phyloP scores from a whole-genome alignment of 2,329 filamentous ascomycete species.

The Mycosphaerella sp. region DNA sequence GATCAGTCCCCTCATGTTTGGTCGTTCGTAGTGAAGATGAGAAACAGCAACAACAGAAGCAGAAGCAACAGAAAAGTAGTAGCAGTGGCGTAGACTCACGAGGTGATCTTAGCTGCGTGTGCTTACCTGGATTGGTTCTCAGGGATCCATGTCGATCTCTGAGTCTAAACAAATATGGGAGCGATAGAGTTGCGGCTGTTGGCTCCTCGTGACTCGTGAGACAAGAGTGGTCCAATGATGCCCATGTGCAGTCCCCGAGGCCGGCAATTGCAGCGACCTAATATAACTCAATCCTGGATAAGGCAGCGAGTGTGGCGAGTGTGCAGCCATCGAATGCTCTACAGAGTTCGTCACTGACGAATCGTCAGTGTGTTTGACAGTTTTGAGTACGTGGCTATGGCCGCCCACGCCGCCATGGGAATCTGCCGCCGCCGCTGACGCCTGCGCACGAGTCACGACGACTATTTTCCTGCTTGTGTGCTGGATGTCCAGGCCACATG shows the following conservation, averaged over 20 bases:
- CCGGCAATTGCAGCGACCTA: background rate
- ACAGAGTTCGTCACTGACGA: too few species aligned
- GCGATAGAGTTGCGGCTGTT: background rate
- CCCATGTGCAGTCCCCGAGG: background rate
- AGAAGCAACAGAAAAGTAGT: too few species aligned
- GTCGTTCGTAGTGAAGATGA: background rate
- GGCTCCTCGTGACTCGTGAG: background rate
- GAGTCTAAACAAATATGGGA: background rate
- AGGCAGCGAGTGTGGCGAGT: background rate
- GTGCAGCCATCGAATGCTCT: too few species aligned
- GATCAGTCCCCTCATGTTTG: constrained; percentile 3
- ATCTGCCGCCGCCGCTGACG: too few species aligned
- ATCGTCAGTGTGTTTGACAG: too few species aligned
- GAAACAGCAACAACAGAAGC: background rate
- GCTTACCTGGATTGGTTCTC: background rate
- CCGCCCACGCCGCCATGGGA: too few species aligned
- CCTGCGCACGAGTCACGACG: background rate
- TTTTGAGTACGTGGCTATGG: too few species aligned
- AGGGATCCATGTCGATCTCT: background rate
- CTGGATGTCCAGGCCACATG: background rate
- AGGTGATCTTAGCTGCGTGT: background rate
- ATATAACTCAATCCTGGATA: background rate
- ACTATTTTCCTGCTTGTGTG: background rate
- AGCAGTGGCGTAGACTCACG: background rate
- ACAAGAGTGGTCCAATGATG: background rate